These are phyloP conservation scores for Entomortierella lignicola DNA, from an alignment of 192 early-diverging fungal genomes.

Conservation along the genomic window DNA sequence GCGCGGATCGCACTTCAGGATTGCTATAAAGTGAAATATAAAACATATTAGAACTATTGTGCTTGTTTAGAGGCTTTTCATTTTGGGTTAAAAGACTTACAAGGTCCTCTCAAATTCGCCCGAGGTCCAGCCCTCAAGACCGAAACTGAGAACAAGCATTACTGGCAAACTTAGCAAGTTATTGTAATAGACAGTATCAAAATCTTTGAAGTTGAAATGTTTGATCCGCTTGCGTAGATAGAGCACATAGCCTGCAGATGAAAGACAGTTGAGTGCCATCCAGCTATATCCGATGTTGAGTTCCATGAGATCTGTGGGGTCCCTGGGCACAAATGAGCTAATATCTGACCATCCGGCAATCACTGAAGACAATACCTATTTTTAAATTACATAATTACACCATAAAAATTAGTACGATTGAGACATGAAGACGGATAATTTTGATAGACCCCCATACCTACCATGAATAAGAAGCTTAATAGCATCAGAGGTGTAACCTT, in stretches of 20 bases:
- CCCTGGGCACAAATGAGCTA: constrained; percentile 42
- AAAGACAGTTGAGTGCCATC: constrained; percentile 94
- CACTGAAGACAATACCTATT: constrained; percentile 81
- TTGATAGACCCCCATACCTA: constrained; percentile 17
- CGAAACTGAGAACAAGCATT: constrained; percentile 72
- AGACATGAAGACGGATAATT: not conserved
- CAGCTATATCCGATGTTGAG: constrained; percentile 76
- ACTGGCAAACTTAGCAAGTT: constrained; percentile 90
- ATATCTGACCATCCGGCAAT: constrained; percentile 89
- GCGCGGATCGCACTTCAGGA: constrained; percentile 58
- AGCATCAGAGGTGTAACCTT: constrained; percentile 86
- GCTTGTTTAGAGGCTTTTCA: no score
- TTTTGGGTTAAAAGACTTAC: no score
- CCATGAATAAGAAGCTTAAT: constrained; percentile 86
- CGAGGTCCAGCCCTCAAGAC: constrained; percentile 76
- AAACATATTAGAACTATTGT: not conserved
- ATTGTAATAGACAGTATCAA: constrained; percentile 99
- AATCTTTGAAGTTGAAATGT: constrained; percentile 93
- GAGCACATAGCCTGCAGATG: constrained; percentile 88
- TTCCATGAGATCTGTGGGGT: constrained; percentile 22
- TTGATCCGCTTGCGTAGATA: constrained; percentile 93
- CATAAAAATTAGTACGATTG: not conserved
- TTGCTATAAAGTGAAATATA: constrained; percentile 39
- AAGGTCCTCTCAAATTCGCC: constrained; percentile 69
- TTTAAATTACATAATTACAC: not conserved